These are phyloP conservation scores for Lyophyllum atratum DNA, from an alignment of 768 basidiomycete genomes.

Conservation along the genomic window DNA sequence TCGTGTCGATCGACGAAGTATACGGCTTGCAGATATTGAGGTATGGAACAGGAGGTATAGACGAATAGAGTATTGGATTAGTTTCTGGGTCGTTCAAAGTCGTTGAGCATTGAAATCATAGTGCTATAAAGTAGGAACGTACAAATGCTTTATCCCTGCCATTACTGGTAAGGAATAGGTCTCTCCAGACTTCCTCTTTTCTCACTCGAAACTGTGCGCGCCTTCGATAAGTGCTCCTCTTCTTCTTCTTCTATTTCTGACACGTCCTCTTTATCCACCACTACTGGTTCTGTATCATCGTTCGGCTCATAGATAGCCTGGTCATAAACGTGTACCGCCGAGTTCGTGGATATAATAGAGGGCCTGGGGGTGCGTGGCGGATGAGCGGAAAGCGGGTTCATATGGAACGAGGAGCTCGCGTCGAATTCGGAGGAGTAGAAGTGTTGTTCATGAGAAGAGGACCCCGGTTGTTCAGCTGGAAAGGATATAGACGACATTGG, in stretches of 20 bases:
- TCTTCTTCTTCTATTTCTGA: conserved; percentile 46
- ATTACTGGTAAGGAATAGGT: conserved; percentile 73
- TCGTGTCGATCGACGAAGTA: conserved; percentile 48
- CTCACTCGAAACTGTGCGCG: conserved; percentile 49
- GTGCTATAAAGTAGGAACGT: conserved; percentile 30
- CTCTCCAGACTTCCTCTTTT: conserved; percentile 76
- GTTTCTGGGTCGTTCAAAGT: conserved; percentile 54
- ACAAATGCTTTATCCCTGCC: conserved; percentile 88
- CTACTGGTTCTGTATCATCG: conserved; percentile 37
- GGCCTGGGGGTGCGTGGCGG: conserved; percentile 77
- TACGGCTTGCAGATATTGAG: conserved; percentile 43
- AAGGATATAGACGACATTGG: conserved; percentile 72
- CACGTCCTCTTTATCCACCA: conserved; percentile 35
- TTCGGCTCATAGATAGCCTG: conserved; percentile 46
- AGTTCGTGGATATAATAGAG: conserved; percentile 42
- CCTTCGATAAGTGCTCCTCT: conserved; percentile 45
- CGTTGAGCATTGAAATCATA: neutral
- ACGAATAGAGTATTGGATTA: conserved; percentile 82
- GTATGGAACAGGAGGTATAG: conserved; percentile 73
- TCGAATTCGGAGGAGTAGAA: conserved; percentile 67
- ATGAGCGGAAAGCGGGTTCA: conserved; percentile 80
- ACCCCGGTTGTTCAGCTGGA: conserved; percentile 44
- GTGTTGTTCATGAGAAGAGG: conserved; percentile 45
- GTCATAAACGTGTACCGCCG: conserved; percentile 37
- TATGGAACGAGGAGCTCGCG: conserved; percentile 64